Conservation (phyloP, 2,329 filamentous ascomycete genomes). For the Beauveria sp. region DNA sequence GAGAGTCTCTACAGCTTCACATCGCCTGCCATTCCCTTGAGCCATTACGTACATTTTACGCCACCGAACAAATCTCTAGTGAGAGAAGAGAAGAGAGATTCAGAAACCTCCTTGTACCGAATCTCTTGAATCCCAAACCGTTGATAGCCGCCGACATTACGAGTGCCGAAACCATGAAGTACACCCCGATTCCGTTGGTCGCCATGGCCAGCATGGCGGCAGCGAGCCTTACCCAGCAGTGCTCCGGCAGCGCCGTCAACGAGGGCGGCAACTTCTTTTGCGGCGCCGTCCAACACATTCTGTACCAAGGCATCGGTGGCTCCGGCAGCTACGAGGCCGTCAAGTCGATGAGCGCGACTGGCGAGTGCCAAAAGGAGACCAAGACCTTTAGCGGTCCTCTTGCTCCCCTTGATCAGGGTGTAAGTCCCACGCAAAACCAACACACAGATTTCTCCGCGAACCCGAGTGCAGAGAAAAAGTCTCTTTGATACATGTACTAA, state of each 20-base stretch:
- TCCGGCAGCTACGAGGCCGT: slow-evolving; percentile 59
- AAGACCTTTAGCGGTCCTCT: slow-evolving; percentile 52
- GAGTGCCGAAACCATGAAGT: slow-evolving; percentile 22
- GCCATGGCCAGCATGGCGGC: slow-evolving; percentile 22
- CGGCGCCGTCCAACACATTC: slow-evolving; percentile 55
- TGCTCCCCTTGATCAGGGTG: slow-evolving; percentile 63
- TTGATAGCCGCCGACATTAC: neutral
- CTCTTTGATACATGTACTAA: neutral
- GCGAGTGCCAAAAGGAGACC: slow-evolving; percentile 45
- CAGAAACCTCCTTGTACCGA: too few relatives aligned
- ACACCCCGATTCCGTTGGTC: slow-evolving; percentile 20
- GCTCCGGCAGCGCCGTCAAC: slow-evolving; percentile 25
- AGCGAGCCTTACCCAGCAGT: slow-evolving; percentile 26
- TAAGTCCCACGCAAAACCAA: slow-evolving; percentile 30
- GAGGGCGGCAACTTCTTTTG: slow-evolving; percentile 59
- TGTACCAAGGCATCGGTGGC: slow-evolving; percentile 55
- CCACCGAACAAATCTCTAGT: neutral
- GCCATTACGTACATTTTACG: neutral
- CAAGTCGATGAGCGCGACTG: slow-evolving; percentile 47
- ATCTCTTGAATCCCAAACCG: too few relatives aligned
- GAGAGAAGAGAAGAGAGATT: too few relatives aligned
- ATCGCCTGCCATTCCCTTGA: neutral
- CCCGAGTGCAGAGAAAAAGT: too few relatives aligned
- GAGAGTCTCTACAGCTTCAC: neutral
- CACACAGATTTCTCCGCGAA: too few relatives aligned